phyloP scores from a whole-genome alignment of 2,329 filamentous ascomycete genomes.

The Capronia coronata region DNA sequence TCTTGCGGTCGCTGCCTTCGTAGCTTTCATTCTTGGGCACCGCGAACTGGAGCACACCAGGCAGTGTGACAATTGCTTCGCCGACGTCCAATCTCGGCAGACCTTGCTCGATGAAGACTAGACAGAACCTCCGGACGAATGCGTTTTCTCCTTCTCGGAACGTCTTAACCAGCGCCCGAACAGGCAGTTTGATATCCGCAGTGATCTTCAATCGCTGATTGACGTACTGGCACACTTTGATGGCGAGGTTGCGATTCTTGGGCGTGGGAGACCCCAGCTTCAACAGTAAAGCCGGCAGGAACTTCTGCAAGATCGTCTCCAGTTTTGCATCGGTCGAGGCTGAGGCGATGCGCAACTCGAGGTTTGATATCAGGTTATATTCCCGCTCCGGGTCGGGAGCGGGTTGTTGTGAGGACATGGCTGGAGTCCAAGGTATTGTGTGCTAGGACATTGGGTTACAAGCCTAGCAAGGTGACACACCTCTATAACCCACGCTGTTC shows the following conservation, averaged over 20 bases:
- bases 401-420: background rate
- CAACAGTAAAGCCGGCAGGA: conserved; percentile 72
- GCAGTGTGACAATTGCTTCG: conserved; percentile 67
- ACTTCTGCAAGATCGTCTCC: conserved; percentile 67
- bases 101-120: conserved; percentile 84
- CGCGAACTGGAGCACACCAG: conserved; percentile 62
- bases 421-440: background rate
- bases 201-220: conserved; percentile 57
- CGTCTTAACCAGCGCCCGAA: conserved; percentile 76
- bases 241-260: conserved; percentile 72
- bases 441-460: background rate
- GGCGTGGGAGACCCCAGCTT: conserved; percentile 78
- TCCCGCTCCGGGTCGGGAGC: conserved; percentile 57
- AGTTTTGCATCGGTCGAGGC: conserved; percentile 81
- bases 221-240: conserved; percentile 65
- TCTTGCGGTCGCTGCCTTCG: conserved; percentile 43
- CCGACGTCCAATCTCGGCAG: conserved; percentile 53
- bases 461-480: background rate
- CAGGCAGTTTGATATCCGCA: conserved; percentile 67
- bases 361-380: conserved; percentile 73
- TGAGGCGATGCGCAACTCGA: conserved; percentile 76
- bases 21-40: conserved; percentile 16
- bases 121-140: conserved; percentile 78
- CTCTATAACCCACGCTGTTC: background rate
- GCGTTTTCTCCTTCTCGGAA: conserved; percentile 72